Evolutionary conservation across 1,284 basidiomycete species (phyloP), one percentile per base, ranked within the genome.

Genomic region (Ustilago loliicola): DNA sequence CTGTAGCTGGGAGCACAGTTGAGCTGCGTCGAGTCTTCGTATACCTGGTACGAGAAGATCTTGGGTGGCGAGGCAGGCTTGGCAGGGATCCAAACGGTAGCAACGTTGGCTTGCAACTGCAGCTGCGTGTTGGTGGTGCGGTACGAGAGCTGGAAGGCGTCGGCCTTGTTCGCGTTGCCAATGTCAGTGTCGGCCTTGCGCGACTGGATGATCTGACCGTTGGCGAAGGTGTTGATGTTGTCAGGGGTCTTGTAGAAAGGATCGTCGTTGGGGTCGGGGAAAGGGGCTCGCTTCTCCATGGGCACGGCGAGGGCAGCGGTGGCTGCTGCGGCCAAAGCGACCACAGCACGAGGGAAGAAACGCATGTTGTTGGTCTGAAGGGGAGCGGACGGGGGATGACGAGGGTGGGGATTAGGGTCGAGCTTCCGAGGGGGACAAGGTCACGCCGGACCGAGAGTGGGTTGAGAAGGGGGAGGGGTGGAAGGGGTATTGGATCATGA

Each of bases 61-160:
- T 77, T 75, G 65, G 62, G 63, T 0, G 77, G 76, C 45, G 77
- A 75, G 6, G 57, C 48, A 11, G 80, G 74, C 54, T 77, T 80
- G 36, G 63, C 25, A 1, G 83, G 83, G 21, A 81, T 61, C 17
- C 70, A 71, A 1, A 84, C 59, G 27, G 83, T 81, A 2, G 77
- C 80, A 0, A 84, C 71, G 19, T 72, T 78, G 25, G 60, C 32
- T 15, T 61, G 30, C 0, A 78, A 51, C 23, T 62, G 36, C 40
- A 42, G 32, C 54, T 69, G 64, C 1, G 64, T 72, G 61, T 70
- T 70, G 36, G 66, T 72, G 36, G 81, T 80, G 11, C 75, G 72
- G 67, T 83, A 84, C 4, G 61, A 13, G 15, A 84, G 51, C 61
- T 84, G 83, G 58, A 61, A 82, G 21, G 78, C 66, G 1, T n/a